Conservation (phyloP, 257 asterid genomes). For the Solanum gandarillasii region DNA sequence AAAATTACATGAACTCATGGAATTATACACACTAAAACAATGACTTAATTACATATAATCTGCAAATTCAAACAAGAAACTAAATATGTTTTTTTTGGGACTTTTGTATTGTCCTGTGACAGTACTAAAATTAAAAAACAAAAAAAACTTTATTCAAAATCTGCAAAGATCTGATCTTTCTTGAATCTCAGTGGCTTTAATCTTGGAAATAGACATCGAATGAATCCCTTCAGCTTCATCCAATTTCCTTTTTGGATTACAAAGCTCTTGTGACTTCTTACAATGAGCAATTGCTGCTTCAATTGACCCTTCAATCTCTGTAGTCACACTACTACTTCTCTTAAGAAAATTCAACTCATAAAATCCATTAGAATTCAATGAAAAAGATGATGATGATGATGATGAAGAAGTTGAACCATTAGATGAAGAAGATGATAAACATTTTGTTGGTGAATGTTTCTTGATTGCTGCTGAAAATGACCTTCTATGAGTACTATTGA, state of each 20-base stretch:
- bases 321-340: constrained; percentile 55
- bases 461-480: constrained; percentile 74
- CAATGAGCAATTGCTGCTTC: constrained; percentile 91
- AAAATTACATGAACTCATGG: not conserved
- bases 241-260: constrained; percentile 14
- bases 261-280: constrained; percentile 37
- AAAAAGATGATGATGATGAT: constrained; percentile 51
- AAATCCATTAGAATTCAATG: constrained; percentile 34
- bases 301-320: constrained; percentile 56
- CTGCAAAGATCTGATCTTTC: constrained; percentile 13
- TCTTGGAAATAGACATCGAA: constrained; percentile 16
- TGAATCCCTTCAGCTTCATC: constrained; percentile 8
- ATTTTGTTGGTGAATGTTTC: constrained; percentile 45
- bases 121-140: not conserved
- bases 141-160: constrained; percentile 8
- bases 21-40: not conserved
- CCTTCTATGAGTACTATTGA: constrained; percentile 28
- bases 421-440: constrained; percentile 46
- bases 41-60: not conserved
- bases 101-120: not conserved
- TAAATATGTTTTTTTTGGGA: not conserved
- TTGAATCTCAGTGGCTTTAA: constrained; percentile 7
- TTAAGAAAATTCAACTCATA: constrained; percentile 27
- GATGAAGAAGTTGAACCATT: constrained; percentile 14
- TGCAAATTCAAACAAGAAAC: not conserved